Base-by-base conservation (phyloP, 2,329 filamentous ascomycete genomes). In the Colletotrichum sidae region DNA sequence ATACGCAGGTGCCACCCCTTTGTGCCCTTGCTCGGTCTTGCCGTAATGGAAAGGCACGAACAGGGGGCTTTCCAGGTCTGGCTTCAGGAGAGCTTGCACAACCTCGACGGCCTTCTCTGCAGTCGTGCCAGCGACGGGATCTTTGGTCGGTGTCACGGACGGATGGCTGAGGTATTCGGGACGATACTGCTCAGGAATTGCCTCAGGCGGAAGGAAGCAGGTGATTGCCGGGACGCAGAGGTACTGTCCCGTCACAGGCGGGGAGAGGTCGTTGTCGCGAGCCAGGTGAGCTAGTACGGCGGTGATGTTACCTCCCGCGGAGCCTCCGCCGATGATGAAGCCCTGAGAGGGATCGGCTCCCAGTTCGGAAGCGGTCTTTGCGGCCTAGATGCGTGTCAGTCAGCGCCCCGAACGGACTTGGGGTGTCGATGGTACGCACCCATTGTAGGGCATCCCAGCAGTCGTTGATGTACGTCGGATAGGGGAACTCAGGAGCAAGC, bases 271-370 rank as follows among this genome's bases (percentile, higher is more conserved):
- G 42, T 78, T 76, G 9, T 74, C 67, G 2, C 78, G 76, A 5
- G 79, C 76, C 0, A 80, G 69, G 52, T 84, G 79, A 1, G 81
- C 77, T 1, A 85, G 75, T 0, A 80, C 80, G 0, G 80, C 80
- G 0, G 81, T 76, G 57, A 86, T 78, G 66, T 85, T 85, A 11
- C 81, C 84, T 3, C 83, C 84, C 0, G 83, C 83, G 1, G 80
- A 83, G 7, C 79, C 81, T n/a, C 84, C 84, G 6, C 83, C 81
- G 0, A 86, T 70, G 25, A 85, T 75, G 64, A 86, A 81, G 8
- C 83, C 83, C 46, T 75, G 76, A 5, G 71, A 68, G 3, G 82
- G 78, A 47, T 83, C 75, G 1, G 79, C 79, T 3, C 75, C 71
- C 11, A 85, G 54, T 70, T 75, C 73, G 10, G 1, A n/a, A 1